phyloP scores from a whole-genome alignment of 441 rosid species.

The Geranium incanum region DNA sequence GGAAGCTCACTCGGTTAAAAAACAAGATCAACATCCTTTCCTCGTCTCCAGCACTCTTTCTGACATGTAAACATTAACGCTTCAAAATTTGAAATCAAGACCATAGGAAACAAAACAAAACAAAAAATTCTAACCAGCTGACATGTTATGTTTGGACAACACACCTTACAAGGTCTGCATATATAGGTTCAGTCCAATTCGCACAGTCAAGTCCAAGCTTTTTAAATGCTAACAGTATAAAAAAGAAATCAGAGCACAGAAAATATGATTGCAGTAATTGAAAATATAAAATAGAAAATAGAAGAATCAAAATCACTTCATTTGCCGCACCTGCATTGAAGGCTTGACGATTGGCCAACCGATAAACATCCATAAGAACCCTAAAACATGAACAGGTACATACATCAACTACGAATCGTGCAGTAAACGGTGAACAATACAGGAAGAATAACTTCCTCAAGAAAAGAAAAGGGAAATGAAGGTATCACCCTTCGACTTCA shows the following conservation, averaged over 20 bases:
- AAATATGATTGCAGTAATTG: background rate
- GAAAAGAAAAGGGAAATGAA: background rate
- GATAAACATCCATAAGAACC: slow-evolving; percentile 76
- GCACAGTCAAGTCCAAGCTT: slow-evolving; percentile 96
- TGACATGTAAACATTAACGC: slow-evolving; percentile 25
- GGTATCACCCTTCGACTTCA: slow-evolving; percentile 74
- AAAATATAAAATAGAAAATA: no score
- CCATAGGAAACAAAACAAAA: no score
- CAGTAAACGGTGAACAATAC: background rate
- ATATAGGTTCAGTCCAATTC: slow-evolving; percentile 83
- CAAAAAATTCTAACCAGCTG: no score
- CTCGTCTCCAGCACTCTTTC: slow-evolving; percentile 83
- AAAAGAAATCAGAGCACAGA: slow-evolving; percentile 13
- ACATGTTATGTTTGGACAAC: slow-evolving; percentile 1
- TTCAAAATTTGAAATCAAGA: slow-evolving; percentile 1
- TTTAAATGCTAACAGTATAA: slow-evolving; percentile 51
- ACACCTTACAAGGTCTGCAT: slow-evolving; percentile 66
- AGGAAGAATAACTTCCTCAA: background rate
- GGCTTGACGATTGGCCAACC: slow-evolving; percentile 72
- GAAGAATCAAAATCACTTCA: slow-evolving; percentile 1
- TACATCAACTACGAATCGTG: no score
- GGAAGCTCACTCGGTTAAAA: slow-evolving; percentile 56
- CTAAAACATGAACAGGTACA: slow-evolving; percentile 22
- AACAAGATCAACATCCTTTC: slow-evolving; percentile 71
- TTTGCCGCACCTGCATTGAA: slow-evolving; percentile 62